Percentiles rank a stretch among this genome's conserved stretches.
Evolutionary conservation across 176 grass and related monocot genomes (phyloP).

Genomic region (Bromus sterilis): DNA sequence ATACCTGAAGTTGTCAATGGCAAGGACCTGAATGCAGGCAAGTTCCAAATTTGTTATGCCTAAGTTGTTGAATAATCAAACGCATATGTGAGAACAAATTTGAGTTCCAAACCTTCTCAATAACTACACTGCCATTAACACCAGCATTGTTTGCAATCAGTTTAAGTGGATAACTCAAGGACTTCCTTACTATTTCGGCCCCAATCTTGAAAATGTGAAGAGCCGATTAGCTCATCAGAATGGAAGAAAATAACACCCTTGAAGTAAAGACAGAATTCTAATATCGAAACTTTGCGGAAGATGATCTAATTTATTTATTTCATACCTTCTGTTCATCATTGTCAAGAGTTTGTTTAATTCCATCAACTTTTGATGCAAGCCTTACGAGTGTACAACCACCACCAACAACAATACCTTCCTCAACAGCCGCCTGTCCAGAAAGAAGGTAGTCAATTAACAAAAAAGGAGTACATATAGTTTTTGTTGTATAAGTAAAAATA

Average conservation of each 20-base stretch:
- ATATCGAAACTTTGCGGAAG: background rate
- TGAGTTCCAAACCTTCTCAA: conserved; percentile 52
- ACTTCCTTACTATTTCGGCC: conserved; percentile 77
- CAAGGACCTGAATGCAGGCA: conserved; percentile 39
- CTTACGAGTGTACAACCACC: conserved; percentile 87
- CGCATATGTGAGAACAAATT: background rate
- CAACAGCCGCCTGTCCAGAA: conserved; percentile 60
- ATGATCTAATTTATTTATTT: background rate
- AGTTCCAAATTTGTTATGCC: background rate
- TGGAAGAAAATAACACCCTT: background rate
- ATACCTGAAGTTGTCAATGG: conserved; percentile 63
- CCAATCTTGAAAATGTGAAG: conserved; percentile 41
- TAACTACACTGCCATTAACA: conserved; percentile 81
- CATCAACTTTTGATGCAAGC: conserved; percentile 71
- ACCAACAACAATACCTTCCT: conserved; percentile 93
- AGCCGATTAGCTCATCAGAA: background rate
- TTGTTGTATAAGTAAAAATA: background rate
- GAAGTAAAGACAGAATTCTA: background rate
- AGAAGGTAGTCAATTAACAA: background rate
- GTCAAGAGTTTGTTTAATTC: conserved; percentile 73
- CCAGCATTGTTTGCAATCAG: conserved; percentile 88
- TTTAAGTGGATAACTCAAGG: conserved; percentile 79
- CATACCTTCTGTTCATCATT: conserved; percentile 90
- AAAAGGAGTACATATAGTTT: background rate
- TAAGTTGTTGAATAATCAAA: background rate